Conservation (phyloP, 2,329 filamentous ascomycete genomes). For the Fusarium nematophilum region DNA sequence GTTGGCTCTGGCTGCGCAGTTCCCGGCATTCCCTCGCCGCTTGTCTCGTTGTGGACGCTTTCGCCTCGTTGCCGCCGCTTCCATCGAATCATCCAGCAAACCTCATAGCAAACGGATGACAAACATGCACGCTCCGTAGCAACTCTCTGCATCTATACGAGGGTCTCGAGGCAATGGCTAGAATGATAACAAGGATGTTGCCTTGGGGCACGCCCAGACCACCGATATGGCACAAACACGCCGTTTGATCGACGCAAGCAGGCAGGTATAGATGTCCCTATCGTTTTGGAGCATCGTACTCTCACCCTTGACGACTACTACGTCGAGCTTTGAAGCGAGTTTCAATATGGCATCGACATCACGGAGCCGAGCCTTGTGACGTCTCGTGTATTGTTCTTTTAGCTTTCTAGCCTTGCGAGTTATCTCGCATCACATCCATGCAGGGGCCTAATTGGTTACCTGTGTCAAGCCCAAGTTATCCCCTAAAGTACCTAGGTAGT, state of each 20-base stretch:
- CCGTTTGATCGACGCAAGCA: not conserved
- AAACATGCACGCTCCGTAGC: constrained; percentile 25
- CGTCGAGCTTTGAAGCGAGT: too few relatives aligned
- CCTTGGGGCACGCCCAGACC: not conserved
- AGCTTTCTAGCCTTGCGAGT: too few relatives aligned
- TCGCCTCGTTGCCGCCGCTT: constrained; percentile 15
- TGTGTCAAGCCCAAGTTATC: too few relatives aligned
- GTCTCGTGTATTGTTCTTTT: too few relatives aligned
- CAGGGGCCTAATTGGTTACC: too few relatives aligned
- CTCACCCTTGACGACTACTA: too few relatives aligned
- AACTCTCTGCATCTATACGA: not conserved
- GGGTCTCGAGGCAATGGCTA: too few relatives aligned
- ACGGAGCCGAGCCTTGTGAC: too few relatives aligned
- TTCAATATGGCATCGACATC: too few relatives aligned
- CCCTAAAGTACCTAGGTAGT: too few relatives aligned
- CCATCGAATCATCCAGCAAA: constrained; percentile 7
- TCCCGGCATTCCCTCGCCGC: not conserved
- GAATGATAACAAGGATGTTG: constrained; percentile 6
- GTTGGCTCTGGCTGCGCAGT: not conserved
- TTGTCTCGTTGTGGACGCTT: too few relatives aligned
- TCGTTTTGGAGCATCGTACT: not conserved
- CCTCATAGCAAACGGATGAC: constrained; percentile 5
- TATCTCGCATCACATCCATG: too few relatives aligned
- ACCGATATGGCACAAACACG: not conserved
- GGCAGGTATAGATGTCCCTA: not conserved